Percentiles rank a stretch among this genome's conserved stretches.
Conservation (phyloP, 805 yeast genomes). For the Suhomyces sp. region DNA sequence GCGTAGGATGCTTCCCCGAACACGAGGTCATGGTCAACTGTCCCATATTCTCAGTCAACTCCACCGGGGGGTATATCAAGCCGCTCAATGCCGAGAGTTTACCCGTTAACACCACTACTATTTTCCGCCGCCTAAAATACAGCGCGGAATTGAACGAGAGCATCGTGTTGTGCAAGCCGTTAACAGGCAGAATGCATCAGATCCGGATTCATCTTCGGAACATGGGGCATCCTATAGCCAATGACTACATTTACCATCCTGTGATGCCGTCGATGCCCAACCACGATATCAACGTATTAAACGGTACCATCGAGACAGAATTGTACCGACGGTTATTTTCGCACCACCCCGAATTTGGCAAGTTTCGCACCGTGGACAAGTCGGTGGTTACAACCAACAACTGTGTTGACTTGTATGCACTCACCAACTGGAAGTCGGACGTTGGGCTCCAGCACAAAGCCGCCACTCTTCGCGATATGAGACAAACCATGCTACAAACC, state of each 20-base stretch:
- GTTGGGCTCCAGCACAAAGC: constrained; percentile 11
- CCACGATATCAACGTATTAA: constrained; percentile 14
- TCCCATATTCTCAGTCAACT: constrained; percentile 38
- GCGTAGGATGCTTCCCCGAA: constrained; percentile 39
- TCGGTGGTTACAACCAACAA: constrained; percentile 5
- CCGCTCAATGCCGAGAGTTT: constrained; percentile 19
- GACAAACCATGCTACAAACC: constrained; percentile 21
- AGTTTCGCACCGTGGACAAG: constrained; percentile 8
- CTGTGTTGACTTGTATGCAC: constrained; percentile 13
- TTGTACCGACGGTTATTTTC: constrained; percentile 20
- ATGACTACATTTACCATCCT: constrained; percentile 52
- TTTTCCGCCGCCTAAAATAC: constrained; percentile 31
- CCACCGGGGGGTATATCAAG: constrained; percentile 32
- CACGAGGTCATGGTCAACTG: constrained; percentile 27
- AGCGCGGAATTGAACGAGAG: constrained; percentile 31
- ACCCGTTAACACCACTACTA: constrained; percentile 32
- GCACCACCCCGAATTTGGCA: constrained; percentile 14
- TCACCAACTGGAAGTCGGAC: constrained; percentile 14
- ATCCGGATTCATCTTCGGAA: constrained; percentile 54
- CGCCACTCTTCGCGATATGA: constrained; percentile 20
- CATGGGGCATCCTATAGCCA: constrained; percentile 68
- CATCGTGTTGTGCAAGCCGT: constrained; percentile 47
- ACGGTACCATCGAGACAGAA: constrained; percentile 21
- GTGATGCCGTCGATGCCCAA: constrained; percentile 4
- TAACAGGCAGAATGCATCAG: constrained; percentile 57